Percentiles rank a stretch among this genome's conserved stretches.
Evolutionary conservation across 1,139 yeast genomes (phyloP).

Genomic region (Geotrichum fermentans): DNA sequence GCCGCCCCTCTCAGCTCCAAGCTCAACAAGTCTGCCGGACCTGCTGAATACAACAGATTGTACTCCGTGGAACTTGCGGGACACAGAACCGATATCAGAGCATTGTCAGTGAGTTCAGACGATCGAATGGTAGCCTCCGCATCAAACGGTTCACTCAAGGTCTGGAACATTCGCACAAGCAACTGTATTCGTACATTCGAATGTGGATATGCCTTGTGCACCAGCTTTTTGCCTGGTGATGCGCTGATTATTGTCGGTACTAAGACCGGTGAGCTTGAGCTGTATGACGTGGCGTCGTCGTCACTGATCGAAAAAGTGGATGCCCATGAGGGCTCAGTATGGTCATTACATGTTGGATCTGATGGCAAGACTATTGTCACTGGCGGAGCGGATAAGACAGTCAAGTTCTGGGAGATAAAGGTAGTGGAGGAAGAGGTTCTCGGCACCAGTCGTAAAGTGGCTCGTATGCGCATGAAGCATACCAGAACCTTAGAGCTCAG

Average conservation of each 20-base stretch:
- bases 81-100: slow-evolving; percentile 83
- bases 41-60: slow-evolving; percentile 48
- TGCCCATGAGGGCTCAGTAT: slow-evolving; percentile 82
- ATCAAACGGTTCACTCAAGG: slow-evolving; percentile 79
- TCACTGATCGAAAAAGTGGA: slow-evolving; percentile 63
- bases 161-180: slow-evolving; percentile 76
- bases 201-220: slow-evolving; percentile 80
- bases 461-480: slow-evolving; percentile 60
- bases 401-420: slow-evolving; percentile 83
- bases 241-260: slow-evolving; percentile 84
- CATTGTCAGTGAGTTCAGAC: slow-evolving; percentile 78
- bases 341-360: slow-evolving; percentile 83
- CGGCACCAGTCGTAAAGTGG: slow-evolving; percentile 55
- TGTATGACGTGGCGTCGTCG: slow-evolving; percentile 83
- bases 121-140: slow-evolving; percentile 80
- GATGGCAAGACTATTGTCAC: slow-evolving; percentile 85
- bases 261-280: slow-evolving; percentile 76
- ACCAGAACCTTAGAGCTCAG: slow-evolving; percentile 74
- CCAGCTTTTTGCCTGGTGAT: slow-evolving; percentile 88
- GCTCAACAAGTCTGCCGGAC: slow-evolving; percentile 42
- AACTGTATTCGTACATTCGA: slow-evolving; percentile 82
- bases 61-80: slow-evolving; percentile 72
- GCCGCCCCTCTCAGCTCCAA: slow-evolving; percentile 45
- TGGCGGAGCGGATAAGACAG: slow-evolving; percentile 89
- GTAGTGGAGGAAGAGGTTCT: slow-evolving; percentile 63